A percentile compares a stretch with the other conserved stretches of the same genome.
Evolutionary conservation across 1,139 yeast genomes (phyloP).

Genomic region (Debaryomyces udenii): DNA sequence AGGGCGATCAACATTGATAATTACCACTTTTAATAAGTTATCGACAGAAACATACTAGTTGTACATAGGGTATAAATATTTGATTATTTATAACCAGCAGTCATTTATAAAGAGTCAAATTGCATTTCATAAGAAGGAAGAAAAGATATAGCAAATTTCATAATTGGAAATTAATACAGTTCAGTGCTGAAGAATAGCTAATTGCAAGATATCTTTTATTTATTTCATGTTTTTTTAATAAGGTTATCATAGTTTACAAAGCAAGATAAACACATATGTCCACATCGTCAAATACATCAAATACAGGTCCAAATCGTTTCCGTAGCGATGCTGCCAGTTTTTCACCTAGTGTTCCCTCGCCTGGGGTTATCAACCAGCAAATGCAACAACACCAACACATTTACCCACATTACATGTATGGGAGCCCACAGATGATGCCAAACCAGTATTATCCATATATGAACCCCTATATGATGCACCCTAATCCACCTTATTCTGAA

Average conservation of each 20-base stretch:
- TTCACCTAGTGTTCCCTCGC: conserved; percentile 34
- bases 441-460: conserved; percentile 20
- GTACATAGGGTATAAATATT: conserved; percentile 10
- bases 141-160: conserved; percentile 5
- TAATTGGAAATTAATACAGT: conserved; percentile 7
- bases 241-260: conserved; percentile 1
- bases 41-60: conserved; percentile 6
- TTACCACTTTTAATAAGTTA: neutral
- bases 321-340: conserved; percentile 49
- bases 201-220: conserved; percentile 8
- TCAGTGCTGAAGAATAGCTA: conserved; percentile 1
- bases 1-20: conserved; percentile 10
- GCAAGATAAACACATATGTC: conserved; percentile 16
- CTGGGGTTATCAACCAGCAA: conserved; percentile 18
- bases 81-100: conserved; percentile 9
- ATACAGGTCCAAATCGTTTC: conserved; percentile 41
- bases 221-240: conserved; percentile 10
- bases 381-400: conserved; percentile 22
- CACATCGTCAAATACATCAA: conserved; percentile 20
- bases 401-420: conserved; percentile 28
- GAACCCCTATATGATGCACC: conserved; percentile 19
- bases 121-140: conserved; percentile 7
- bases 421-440: conserved; percentile 17
- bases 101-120: conserved; percentile 9
- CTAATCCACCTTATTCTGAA: conserved; percentile 16